phyloP scores from a whole-genome alignment of 2,329 filamentous ascomycete genomes.

The Akanthomyces muscarius region DNA sequence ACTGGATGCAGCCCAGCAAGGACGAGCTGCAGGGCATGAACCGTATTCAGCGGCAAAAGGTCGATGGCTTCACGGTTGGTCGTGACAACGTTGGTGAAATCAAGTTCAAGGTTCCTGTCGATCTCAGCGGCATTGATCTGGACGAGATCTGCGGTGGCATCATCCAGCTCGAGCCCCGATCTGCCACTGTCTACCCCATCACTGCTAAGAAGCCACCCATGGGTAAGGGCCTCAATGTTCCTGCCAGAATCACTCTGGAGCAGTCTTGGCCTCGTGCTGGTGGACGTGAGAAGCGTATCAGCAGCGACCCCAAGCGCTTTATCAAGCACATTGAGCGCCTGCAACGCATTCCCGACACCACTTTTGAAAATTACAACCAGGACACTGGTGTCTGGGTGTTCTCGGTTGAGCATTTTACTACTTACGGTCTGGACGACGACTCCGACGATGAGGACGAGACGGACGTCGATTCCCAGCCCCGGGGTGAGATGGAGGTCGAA shows the following conservation, averaged over 20 bases:
- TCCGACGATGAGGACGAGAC: constrained; percentile 54
- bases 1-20: constrained; percentile 79
- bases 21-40: constrained; percentile 77
- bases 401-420: constrained; percentile 92
- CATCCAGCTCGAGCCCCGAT: constrained; percentile 70
- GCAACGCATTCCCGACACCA: constrained; percentile 72
- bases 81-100: constrained; percentile 78
- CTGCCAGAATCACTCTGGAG: constrained; percentile 79
- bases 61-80: constrained; percentile 75
- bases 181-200: constrained; percentile 82
- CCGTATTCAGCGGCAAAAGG: constrained; percentile 69
- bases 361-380: constrained; percentile 74
- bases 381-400: constrained; percentile 87
- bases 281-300: constrained; percentile 51
- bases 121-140: constrained; percentile 73
- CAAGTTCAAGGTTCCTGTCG: constrained; percentile 75
- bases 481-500: constrained; percentile 31
- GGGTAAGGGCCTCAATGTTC: constrained; percentile 88
- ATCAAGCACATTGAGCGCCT: constrained; percentile 81
- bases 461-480: constrained; percentile 44
- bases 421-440: constrained; percentile 76
- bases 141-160: constrained; percentile 76
- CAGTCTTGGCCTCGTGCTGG: constrained; percentile 80
- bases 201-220: constrained; percentile 73
- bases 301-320: constrained; percentile 58